Evolutionary conservation across 805 yeast genomes (phyloP).

Genomic region (Barnettozyma pratensis): DNA sequence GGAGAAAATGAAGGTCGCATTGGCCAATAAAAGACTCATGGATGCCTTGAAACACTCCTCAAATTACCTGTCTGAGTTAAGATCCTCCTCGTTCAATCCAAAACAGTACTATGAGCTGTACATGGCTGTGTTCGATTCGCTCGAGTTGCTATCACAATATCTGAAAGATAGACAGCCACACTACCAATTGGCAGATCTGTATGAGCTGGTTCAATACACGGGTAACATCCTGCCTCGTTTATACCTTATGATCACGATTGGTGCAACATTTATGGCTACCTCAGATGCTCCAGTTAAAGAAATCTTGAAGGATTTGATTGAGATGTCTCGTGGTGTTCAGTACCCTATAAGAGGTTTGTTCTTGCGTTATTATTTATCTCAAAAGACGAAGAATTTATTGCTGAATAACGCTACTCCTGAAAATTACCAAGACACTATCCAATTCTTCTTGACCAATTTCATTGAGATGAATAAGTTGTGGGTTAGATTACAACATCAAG

Average conservation of each 20-base stretch:
- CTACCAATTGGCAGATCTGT: slow-evolving; percentile 79
- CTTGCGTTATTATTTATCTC: slow-evolving; percentile 82
- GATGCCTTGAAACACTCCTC: slow-evolving; percentile 88
- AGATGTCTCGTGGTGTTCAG: slow-evolving; percentile 96
- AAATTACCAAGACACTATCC: slow-evolving; percentile 57
- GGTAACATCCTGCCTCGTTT: slow-evolving; percentile 90
- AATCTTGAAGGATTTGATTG: slow-evolving; percentile 92
- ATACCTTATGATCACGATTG: slow-evolving; percentile 92
- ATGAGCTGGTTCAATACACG: slow-evolving; percentile 92
- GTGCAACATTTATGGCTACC: slow-evolving; percentile 78
- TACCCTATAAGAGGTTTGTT: slow-evolving; percentile 92
- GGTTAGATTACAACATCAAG: slow-evolving; percentile 96
- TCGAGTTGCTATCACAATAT: slow-evolving; percentile 61
- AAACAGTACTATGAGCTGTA: slow-evolving; percentile 92
- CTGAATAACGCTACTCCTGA: slow-evolving; percentile 18
- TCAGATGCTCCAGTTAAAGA: slow-evolving; percentile 78
- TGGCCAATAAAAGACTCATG: slow-evolving; percentile 50
- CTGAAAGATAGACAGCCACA: slow-evolving; percentile 63
- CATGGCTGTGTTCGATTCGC: slow-evolving; percentile 75
- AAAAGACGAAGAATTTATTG: slow-evolving; percentile 57
- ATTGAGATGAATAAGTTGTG: slow-evolving; percentile 97
- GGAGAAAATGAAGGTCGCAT: slow-evolving; percentile 6
- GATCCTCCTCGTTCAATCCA: slow-evolving; percentile 73
- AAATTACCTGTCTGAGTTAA: slow-evolving; percentile 70
- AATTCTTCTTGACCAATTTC: slow-evolving; percentile 79